These are phyloP conservation scores for Blastobotrys capitulatus DNA, from an alignment of 1,139 yeast species.

Conservation along the genomic window DNA sequence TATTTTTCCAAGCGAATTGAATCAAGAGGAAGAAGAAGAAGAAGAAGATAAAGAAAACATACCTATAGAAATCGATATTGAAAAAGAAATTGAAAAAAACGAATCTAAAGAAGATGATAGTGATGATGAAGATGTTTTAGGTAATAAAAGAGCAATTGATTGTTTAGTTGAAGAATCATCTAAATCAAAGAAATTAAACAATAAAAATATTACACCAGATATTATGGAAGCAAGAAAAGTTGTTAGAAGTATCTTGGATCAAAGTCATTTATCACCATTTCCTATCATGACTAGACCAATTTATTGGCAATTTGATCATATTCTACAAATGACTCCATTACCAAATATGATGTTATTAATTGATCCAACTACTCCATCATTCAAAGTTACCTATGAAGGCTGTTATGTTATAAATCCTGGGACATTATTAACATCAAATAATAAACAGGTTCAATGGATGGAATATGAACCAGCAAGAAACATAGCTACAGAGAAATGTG, in stretches of 20 bases:
- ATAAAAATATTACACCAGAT: slow-evolving; percentile 29
- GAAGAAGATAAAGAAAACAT: slow-evolving; percentile 6
- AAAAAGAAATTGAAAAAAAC: slow-evolving; percentile 1
- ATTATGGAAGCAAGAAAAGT: slow-evolving; percentile 66
- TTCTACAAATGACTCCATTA: slow-evolving; percentile 66
- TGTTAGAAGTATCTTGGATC: slow-evolving; percentile 77
- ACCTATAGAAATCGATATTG: background rate
- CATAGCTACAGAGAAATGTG: slow-evolving; percentile 18
- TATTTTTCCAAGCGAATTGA: slow-evolving; percentile 35
- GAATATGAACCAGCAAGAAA: slow-evolving; percentile 55
- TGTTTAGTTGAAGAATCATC: slow-evolving; percentile 18
- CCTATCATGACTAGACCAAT: slow-evolving; percentile 54
- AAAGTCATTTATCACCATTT: slow-evolving; percentile 84
- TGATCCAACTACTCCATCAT: slow-evolving; percentile 65
- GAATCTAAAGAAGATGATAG: slow-evolving; percentile 28
- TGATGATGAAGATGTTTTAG: slow-evolving; percentile 20
- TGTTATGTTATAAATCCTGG: slow-evolving; percentile 78
- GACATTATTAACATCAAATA: slow-evolving; percentile 36
- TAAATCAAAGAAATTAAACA: slow-evolving; percentile 12
- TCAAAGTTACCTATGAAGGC: slow-evolving; percentile 75
- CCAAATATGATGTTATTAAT: slow-evolving; percentile 53
- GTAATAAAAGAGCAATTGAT: slow-evolving; percentile 20
- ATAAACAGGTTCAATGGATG: slow-evolving; percentile 50
- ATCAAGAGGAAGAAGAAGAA: slow-evolving; percentile 7
- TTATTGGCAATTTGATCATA: slow-evolving; percentile 63